These are phyloP conservation scores for Fusarium annulatum DNA, from an alignment of 2,329 filamentous ascomycete genomes.

Conservation along the genomic window DNA sequence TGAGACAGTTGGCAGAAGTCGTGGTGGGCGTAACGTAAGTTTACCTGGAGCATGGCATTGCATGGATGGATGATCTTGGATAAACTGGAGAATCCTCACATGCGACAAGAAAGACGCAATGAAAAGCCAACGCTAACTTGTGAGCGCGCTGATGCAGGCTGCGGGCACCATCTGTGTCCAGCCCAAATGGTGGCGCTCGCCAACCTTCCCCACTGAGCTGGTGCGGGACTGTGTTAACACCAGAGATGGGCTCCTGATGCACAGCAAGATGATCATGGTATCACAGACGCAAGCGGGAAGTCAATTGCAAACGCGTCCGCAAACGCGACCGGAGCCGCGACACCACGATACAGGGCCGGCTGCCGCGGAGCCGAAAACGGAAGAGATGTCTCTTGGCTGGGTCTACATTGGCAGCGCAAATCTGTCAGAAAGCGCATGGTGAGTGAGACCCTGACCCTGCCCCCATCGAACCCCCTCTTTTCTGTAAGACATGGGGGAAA, in stretches of 20 bases:
- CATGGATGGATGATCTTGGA: conserved; percentile 17
- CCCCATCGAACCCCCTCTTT: conserved; percentile 16
- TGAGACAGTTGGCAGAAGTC: conserved; percentile 73
- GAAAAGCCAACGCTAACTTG: conserved; percentile 38
- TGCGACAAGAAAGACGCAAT: conserved; percentile 26
- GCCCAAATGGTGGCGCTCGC: conserved; percentile 75
- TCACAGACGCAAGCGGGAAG: conserved; percentile 26
- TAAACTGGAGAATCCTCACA: conserved; percentile 32
- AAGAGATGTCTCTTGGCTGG: conserved; percentile 65
- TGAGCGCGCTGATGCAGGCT: conserved; percentile 59
- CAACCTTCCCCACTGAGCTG: conserved; percentile 76
- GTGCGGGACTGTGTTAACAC: conserved; percentile 81
- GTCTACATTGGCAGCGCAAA: conserved; percentile 93
- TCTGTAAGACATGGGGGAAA: conserved; percentile 39
- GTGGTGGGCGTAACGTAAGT: conserved; percentile 67
- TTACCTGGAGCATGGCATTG: conserved; percentile 13
- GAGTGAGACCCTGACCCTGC: conserved; percentile 44
- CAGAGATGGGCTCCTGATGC: conserved; percentile 80
- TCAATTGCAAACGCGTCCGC: conserved; percentile 23
- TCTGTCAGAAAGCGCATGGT: conserved; percentile 93
- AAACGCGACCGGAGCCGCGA: conserved; percentile 27
- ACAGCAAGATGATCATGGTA: conserved; percentile 81
- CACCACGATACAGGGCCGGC: conserved; percentile 16
- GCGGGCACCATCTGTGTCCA: conserved; percentile 88
- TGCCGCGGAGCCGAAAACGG: conserved; percentile 35